Evolutionary conservation across 2,329 filamentous ascomycete genomes (phyloP), one percentile per base, ranked within the genome.

Genomic region (Sclerotinia subarctica): DNA sequence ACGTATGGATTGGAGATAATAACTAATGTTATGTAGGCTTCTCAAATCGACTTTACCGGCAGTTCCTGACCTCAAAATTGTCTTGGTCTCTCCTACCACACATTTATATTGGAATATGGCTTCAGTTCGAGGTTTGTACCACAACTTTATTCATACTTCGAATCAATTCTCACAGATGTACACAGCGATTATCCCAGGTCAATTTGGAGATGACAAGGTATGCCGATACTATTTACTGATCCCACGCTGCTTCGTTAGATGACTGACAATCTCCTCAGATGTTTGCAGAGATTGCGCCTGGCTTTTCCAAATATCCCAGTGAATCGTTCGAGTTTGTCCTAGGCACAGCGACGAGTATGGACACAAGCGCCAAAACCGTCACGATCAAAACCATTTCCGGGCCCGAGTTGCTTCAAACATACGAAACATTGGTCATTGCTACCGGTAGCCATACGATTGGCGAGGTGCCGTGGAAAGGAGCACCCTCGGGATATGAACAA

Each of bases 401-500:
- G 5, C 24, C 32, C 19, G 78, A 77, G 8, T 74, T 69, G 6
- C 72, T 73, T n/a, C 76, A 78, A 7, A 69, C 69, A 26, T 88
- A 88, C 73, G 80, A 86, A 71, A 81, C 80, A 29, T 78, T 88
- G 17, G 74, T 88, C 69, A 77, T 88, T 54, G 84, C 85, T 13
- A 88, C 86, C 2, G 86, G 86, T 10, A 77, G 82, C 3, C 77
- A 78, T 38, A 79, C 80, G 44, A 77, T 73, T 29, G 80, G 79
- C 5, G 76, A 74, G 26, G 78, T 83, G 76, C 84, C 85, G 0
- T 87, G 69, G 69, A 70, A 70, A 64, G 44, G 29, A 4, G 57
- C 56, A 2, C 35, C 82, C 76, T 87, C 86, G 75, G 76, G 75
- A 26, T 70, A 81, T 0, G 78, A 81, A 66, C 69, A 62, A n/a